phyloP scores from a whole-genome alignment of 768 basidiomycete genomes.

The Suillus subluteus region DNA sequence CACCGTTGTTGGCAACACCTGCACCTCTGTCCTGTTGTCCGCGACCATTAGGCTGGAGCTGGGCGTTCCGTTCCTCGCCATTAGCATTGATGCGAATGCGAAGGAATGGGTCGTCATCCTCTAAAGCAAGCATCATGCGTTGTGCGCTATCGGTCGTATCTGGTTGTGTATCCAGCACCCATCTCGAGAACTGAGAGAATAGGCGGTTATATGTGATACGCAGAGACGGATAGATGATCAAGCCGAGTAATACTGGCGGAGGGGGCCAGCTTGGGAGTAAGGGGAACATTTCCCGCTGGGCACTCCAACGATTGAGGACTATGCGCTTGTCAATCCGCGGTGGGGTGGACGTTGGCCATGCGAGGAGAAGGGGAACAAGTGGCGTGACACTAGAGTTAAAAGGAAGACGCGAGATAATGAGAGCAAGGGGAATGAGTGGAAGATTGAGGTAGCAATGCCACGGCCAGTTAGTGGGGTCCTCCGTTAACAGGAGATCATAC shows the following conservation, averaged over 20 bases:
- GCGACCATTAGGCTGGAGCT: conserved; percentile 18
- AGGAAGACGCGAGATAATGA: conserved; percentile 64
- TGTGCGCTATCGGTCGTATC: conserved; percentile 24
- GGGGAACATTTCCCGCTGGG: conserved; percentile 27
- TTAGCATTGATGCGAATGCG: conserved; percentile 37
- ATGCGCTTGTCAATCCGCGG: conserved; percentile 18
- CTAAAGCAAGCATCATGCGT: conserved; percentile 23
- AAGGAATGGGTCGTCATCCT: conserved; percentile 35
- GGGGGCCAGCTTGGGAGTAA: conserved; percentile 56
- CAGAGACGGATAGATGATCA: conserved; percentile 54
- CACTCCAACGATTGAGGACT: conserved; percentile 15
- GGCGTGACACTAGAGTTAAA: conserved; percentile 32
- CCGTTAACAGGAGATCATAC: conserved; percentile 64
- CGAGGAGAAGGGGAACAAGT: conserved; percentile 26
- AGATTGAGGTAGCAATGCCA: conserved; percentile 78
- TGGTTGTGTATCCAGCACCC: conserved; percentile 44
- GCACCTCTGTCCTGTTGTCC: conserved; percentile 17
- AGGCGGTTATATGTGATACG: conserved; percentile 46
- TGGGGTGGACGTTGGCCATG: conserved; percentile 35
- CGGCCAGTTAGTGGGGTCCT: conserved; percentile 75
- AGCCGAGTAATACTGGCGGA: conserved; percentile 57
- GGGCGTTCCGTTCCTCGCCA: conserved; percentile 29
- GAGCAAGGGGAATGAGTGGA: conserved; percentile 68
- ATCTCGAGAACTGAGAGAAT: conserved; percentile 44
- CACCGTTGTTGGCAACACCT: conserved; percentile 16